phyloP scores from a whole-genome alignment of 768 basidiomycete species.

The Tylopilus plumbeoviolaceoides region DNA sequence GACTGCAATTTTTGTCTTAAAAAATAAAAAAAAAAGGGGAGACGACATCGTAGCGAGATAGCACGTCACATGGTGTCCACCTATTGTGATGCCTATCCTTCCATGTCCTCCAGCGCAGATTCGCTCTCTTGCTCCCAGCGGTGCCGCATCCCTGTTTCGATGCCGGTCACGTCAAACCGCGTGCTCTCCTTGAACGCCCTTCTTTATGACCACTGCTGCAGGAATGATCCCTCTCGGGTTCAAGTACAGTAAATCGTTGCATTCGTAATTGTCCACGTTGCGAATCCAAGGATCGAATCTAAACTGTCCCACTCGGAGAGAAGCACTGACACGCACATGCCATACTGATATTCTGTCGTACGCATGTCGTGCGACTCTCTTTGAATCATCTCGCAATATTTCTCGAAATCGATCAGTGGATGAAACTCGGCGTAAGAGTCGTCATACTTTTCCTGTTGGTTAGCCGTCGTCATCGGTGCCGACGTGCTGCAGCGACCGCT shows the following conservation, averaged over 20 bases:
- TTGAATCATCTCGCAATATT: slow-evolving; percentile 65
- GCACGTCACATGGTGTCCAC: background rate
- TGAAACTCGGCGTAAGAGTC: slow-evolving; percentile 59
- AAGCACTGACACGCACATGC: slow-evolving; percentile 51
- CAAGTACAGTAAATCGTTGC: slow-evolving; percentile 73
- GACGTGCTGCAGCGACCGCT: too few relatives aligned
- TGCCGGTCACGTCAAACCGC: slow-evolving; percentile 59
- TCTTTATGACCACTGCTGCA: slow-evolving; percentile 59
- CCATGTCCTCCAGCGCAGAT: slow-evolving; percentile 46
- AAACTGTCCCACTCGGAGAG: background rate
- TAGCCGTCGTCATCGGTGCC: slow-evolving; percentile 39
- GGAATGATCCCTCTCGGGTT: slow-evolving; percentile 80
- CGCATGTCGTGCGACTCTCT: too few relatives aligned
- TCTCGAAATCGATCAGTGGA: slow-evolving; percentile 68
- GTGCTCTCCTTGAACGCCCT: slow-evolving; percentile 63
- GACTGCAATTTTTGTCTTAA: background rate
- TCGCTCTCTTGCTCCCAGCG: slow-evolving; percentile 38
- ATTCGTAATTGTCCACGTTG: slow-evolving; percentile 68
- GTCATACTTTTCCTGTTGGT: slow-evolving; percentile 42
- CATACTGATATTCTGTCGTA: slow-evolving; percentile 73
- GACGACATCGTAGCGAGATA: too few relatives aligned
- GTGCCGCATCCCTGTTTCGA: slow-evolving; percentile 26
- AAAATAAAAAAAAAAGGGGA: too few relatives aligned
- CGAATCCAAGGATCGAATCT: slow-evolving; percentile 88
- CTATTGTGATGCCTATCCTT: slow-evolving; percentile 32